These are phyloP conservation scores for Colletotrichum lentis DNA, from an alignment of 2,329 filamentous ascomycete genomes.

Conservation along the genomic window DNA sequence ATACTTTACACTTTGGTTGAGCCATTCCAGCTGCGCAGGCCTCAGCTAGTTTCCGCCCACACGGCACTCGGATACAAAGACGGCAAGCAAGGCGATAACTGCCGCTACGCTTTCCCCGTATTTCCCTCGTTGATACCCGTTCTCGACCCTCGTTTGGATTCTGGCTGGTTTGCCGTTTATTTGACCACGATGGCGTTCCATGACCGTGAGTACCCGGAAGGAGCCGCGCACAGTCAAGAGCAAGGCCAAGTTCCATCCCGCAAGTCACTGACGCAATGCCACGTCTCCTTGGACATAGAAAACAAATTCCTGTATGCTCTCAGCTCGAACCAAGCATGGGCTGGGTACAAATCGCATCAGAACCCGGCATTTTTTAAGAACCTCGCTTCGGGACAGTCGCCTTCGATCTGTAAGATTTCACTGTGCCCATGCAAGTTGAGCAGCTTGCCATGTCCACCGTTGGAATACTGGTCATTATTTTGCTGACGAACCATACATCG, in stretches of 20 bases:
- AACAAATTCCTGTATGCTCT: constrained; percentile 70
- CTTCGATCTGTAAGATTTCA: constrained; percentile 61
- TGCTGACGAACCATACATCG: not conserved
- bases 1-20: not conserved
- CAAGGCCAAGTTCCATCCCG: not conserved
- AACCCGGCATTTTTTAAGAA: constrained; percentile 76
- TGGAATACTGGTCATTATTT: not conserved
- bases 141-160: not conserved
- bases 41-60: constrained; percentile 18
- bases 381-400: constrained; percentile 72
- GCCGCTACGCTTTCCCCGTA: not conserved
- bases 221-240: not conserved
- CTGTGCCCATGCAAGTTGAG: not conserved
- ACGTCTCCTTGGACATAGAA: constrained; percentile 45
- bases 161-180: not conserved
- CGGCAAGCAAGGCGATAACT: not conserved
- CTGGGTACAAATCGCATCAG: constrained; percentile 67
- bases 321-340: constrained; percentile 76
- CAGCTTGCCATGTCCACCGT: not conserved
- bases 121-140: not conserved
- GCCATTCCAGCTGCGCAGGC: constrained; percentile 19
- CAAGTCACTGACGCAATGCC: constrained; percentile 9
- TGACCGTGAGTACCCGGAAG: constrained; percentile 25
- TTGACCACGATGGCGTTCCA: constrained; percentile 26
- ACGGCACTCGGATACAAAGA: not conserved